Conservation (phyloP, 2,329 filamentous ascomycete species). For the Cadophora malorum region DNA sequence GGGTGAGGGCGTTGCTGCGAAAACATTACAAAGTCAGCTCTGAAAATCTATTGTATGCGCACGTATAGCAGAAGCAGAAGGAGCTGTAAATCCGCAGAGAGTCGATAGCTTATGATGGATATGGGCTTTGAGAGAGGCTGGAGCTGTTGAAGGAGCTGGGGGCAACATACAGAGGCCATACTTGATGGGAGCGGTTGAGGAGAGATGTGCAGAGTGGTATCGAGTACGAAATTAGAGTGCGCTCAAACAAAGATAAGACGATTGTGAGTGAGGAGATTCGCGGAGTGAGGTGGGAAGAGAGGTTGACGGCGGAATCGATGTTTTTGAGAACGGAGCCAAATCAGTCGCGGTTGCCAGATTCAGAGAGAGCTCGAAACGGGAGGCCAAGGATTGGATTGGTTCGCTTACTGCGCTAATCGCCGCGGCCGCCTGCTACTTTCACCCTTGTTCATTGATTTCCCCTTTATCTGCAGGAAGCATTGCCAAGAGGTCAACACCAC, state of each 20-base stretch:
- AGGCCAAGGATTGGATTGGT: slow-evolving; percentile 19
- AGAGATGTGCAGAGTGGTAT: slow-evolving; percentile 25
- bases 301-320: slow-evolving; percentile 20
- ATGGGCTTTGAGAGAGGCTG: slow-evolving; percentile 12
- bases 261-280: slow-evolving; percentile 20
- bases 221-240: slow-evolving; percentile 30
- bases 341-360: slow-evolving; percentile 28
- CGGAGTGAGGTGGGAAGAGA: slow-evolving; percentile 10
- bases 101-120: slow-evolving; percentile 15
- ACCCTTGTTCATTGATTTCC: slow-evolving; percentile 13
- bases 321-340: slow-evolving; percentile 28
- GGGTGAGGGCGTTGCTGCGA: slow-evolving; percentile 45
- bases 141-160: slow-evolving; percentile 27
- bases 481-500: neutral
- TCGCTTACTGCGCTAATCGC: slow-evolving; percentile 22
- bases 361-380: slow-evolving; percentile 29
- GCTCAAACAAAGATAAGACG: slow-evolving; percentile 28
- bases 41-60: slow-evolving; percentile 14
- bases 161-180: slow-evolving; percentile 43
- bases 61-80: neutral
- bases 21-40: slow-evolving; percentile 35
- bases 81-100: neutral
- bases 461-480: slow-evolving; percentile 15
- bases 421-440: neutral
- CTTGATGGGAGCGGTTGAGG: slow-evolving; percentile 23